Evolutionary conservation across 2,329 filamentous ascomycete genomes (phyloP).

Genomic region (Chaetomium globosum): DNA sequence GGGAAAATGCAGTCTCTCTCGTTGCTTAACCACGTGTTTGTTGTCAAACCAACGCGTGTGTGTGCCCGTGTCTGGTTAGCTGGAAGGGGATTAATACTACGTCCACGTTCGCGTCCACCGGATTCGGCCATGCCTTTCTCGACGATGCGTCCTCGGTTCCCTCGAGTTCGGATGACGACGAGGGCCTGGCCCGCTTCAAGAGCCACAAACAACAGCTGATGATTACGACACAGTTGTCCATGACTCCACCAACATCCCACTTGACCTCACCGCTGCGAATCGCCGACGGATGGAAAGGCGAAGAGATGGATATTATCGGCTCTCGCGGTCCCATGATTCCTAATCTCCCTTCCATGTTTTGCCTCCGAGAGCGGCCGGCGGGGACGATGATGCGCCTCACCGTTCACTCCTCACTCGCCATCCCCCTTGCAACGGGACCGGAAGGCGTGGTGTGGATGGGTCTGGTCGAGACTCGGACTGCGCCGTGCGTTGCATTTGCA

Average conservation of each 20-base stretch:
- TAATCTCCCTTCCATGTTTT: neutral
- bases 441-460: too few species aligned
- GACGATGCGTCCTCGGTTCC: neutral
- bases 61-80: neutral
- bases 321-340: neutral
- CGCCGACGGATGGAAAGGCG: neutral
- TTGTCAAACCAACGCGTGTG: neutral
- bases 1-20: slow-evolving; percentile 20
- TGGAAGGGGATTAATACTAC: too few species aligned
- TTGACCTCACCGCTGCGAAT: neutral
- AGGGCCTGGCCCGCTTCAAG: too few species aligned
- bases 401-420: neutral
- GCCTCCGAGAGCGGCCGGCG: neutral
- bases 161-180: too few species aligned
- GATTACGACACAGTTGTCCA: neutral
- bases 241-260: neutral
- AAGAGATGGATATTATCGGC: neutral
- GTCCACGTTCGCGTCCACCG: too few species aligned
- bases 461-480: too few species aligned
- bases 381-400: neutral
- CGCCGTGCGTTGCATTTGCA: too few species aligned
- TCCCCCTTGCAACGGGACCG: too few species aligned
- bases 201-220: neutral
- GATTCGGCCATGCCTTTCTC: neutral
- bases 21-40: neutral